Conservation (phyloP, 305 asterid species). For the Fraxinus latifolia region DNA sequence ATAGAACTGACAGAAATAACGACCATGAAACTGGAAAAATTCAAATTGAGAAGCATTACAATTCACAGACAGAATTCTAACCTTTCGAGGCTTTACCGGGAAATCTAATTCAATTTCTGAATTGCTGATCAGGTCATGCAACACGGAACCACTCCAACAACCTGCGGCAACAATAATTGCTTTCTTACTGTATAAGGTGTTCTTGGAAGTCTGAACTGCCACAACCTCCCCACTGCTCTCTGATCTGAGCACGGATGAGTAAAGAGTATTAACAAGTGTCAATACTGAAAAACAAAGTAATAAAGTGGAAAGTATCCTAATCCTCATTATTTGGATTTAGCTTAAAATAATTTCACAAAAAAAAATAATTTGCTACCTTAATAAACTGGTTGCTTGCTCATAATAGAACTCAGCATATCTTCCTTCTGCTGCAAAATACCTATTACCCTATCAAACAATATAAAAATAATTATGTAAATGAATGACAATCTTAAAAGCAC, state of each 20-base stretch:
- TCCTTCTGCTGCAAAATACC: conserved; percentile 64
- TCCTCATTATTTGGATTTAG: neutral
- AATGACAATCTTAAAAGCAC: conserved; percentile 3
- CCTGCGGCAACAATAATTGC: conserved; percentile 89
- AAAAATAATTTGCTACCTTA: conserved; percentile 40
- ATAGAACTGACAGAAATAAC: conserved; percentile 11
- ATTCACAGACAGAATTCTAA: conserved; percentile 24
- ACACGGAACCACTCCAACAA: conserved; percentile 87
- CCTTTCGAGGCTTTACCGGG: conserved; percentile 95
- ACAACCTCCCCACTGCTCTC: conserved; percentile 59
- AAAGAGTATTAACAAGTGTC: conserved; percentile 8
- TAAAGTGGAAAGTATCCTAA: neutral
- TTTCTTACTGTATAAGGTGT: conserved; percentile 52
- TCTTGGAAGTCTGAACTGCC: conserved; percentile 75
- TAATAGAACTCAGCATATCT: conserved; percentile 87
- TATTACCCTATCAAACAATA: conserved; percentile 57
- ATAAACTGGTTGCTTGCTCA: conserved; percentile 71
- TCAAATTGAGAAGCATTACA: conserved; percentile 8
- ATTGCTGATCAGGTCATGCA: conserved; percentile 47
- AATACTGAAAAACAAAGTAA: neutral
- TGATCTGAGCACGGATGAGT: conserved; percentile 40
- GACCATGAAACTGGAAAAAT: conserved; percentile 3
- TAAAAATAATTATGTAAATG: conserved; percentile 21
- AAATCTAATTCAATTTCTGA: conserved; percentile 52
- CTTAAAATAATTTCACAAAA: neutral